A percentile compares a stretch with the other conserved stretches of the same genome.
Evolutionary conservation across 768 basidiomycete species (phyloP).

Genomic region (Boletus speciosus): DNA sequence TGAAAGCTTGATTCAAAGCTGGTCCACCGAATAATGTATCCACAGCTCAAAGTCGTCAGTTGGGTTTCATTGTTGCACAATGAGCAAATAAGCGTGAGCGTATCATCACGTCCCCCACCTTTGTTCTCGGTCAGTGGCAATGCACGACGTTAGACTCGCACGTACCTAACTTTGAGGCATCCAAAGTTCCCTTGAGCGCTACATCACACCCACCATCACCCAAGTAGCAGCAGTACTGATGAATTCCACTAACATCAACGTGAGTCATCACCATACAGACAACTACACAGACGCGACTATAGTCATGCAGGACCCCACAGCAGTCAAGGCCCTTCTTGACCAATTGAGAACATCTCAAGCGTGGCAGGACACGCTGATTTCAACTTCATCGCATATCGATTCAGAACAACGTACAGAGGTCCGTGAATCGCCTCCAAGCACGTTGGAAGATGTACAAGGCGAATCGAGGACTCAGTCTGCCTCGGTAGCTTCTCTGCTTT

Average conservation of each 20-base stretch:
- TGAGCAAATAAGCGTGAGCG: too few species aligned
- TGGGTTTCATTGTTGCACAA: too few species aligned
- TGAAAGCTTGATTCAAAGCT: too few species aligned
- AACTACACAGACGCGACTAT: background rate
- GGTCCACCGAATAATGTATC: too few species aligned
- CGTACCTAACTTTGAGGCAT: too few species aligned
- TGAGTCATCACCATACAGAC: slow-evolving; percentile 24
- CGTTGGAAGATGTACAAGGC: slow-evolving; percentile 3
- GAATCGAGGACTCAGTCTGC: slow-evolving; percentile 8
- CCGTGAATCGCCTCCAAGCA: slow-evolving; percentile 7
- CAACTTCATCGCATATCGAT: slow-evolving; percentile 2
- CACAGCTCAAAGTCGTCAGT: background rate
- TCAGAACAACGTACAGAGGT: background rate
- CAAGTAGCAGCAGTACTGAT: background rate
- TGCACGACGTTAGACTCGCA: too few species aligned
- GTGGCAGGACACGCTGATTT: slow-evolving; percentile 52
- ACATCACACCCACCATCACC: background rate
- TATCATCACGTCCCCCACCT: too few species aligned
- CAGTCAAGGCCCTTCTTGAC: slow-evolving; percentile 68
- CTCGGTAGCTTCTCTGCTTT: slow-evolving; percentile 60
- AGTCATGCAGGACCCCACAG: slow-evolving; percentile 55
- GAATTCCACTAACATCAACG: slow-evolving; percentile 57
- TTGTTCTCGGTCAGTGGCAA: too few species aligned
- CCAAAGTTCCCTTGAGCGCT: too few species aligned
- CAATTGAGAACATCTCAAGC: slow-evolving; percentile 63